Base-by-base conservation (phyloP, 2,329 filamentous ascomycete genomes). In the Aspergillus viridinutans region DNA sequence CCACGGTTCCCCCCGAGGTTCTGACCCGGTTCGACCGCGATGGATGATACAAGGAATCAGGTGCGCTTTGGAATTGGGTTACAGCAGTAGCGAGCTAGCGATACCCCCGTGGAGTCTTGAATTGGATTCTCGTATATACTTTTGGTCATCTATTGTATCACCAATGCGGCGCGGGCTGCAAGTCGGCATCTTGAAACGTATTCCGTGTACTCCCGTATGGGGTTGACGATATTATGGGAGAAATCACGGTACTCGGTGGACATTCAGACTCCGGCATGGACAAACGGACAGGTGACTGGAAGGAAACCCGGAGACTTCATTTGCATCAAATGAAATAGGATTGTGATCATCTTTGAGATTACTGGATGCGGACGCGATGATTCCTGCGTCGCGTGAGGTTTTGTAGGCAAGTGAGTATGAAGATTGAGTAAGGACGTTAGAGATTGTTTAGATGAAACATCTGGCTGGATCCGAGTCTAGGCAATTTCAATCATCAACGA, bases 1-100 rank as follows among this genome's bases (percentile, higher is more conserved):
- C 94, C 2, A 96, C 90, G 0, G 90, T 99, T 53, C 93, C 94
- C 20, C 88, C 92, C 0, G 94, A 99, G 75, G 96, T 97, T 69
- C 78, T 99, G 59, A 86, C 88, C 59, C 96, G 92, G 77, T 80
- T 99, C 50, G 93, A 97, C 69, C 78, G 83, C 4, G 70, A 71
- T 29, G 61, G 61, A 20, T 62, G 54, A 59, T 23, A 23, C n/a
- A 43, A 43, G 20, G 40, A 21, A 20, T 21, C 40, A 32, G 40
- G 32, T 29, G 20, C 20, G 32, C 3, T 23, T 28, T 9, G 14
- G 51, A 50, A 23, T 49, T 49, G 26, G 48, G 48, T 25, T 49
- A 35, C 45, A 26, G 8, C n/a, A 40, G 50, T 52, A 35, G 52
- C 29, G 40, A 40, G 38, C 35, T 48, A 53, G 51, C 43, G 55